Base-by-base conservation (phyloP, 306 rosid genomes). In the Alnus glutinosa region DNA sequence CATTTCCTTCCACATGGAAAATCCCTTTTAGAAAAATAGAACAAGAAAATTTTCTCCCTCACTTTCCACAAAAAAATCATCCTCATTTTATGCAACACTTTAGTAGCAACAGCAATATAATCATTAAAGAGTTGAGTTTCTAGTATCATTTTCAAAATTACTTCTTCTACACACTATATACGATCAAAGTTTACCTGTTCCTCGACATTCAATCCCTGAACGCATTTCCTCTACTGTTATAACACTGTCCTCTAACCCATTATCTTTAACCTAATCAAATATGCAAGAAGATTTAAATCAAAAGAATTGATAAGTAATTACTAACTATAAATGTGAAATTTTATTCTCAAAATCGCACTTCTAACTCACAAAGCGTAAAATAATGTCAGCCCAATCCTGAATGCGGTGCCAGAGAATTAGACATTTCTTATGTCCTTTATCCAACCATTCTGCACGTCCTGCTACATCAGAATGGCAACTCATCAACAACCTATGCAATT, bases 391-490 rank as follows among this genome's bases (percentile, higher is more conserved):
- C 97, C 98, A 92, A 73, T 90, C 97, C 83, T 89, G 97, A 84
- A 94, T 87, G 68, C 93, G 89, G 74, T 94, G 94, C 96, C 98
- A 92, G 49, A 94, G 91, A 77, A 92, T 86, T 70, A 94, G 91
- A 68, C 98, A 94, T 83, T 90, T 94, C 83, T 93, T 92, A 74
- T 80, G 97, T 55, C 94, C 92, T 87, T 94, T 94, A 82, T 90
- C 90, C 90, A 92, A 83, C 98, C 98, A 94, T 79, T 92, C 97
- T 52, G 94, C 98, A 62, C 97, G 97, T 30, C 97, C 98, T 94
- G 89, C 78, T 71, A 69, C 71, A 81, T 54, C 37, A 84, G 64
- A 86, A 82, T 18, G 77, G 16, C 75, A 81, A 11, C 64, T 78
- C 7, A 39, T 39, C 51, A 68, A 68, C 13, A 42, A 9, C 28